phyloP scores from a whole-genome alignment of 2,329 filamentous ascomycete genomes.

The Hypoxylon sp. region DNA sequence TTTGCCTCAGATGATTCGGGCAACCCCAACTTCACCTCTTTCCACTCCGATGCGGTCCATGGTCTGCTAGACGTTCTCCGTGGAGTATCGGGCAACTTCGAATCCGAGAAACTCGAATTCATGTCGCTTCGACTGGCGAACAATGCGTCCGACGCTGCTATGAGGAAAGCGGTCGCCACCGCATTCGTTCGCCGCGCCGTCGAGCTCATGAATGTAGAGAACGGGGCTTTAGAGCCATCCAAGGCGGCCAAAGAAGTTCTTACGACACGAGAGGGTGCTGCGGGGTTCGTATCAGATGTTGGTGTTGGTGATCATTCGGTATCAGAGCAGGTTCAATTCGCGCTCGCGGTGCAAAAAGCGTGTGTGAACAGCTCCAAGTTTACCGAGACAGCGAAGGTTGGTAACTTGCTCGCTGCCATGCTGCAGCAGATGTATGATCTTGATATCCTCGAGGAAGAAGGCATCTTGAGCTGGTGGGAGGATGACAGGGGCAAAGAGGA shows the following conservation, averaged over 20 bases:
- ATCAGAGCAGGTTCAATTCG: slow-evolving; percentile 84
- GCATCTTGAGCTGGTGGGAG: slow-evolving; percentile 87
- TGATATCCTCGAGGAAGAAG: slow-evolving; percentile 89
- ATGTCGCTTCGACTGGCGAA: slow-evolving; percentile 91
- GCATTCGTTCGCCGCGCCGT: slow-evolving; percentile 85
- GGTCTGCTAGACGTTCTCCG: slow-evolving; percentile 88
- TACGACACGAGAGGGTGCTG: slow-evolving; percentile 60
- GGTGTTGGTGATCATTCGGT: slow-evolving; percentile 71
- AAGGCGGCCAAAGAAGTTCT: slow-evolving; percentile 73
- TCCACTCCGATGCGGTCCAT: slow-evolving; percentile 86
- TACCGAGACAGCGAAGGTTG: slow-evolving; percentile 57
- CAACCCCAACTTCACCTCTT: slow-evolving; percentile 64
- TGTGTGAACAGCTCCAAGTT: slow-evolving; percentile 71
- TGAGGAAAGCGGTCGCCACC: slow-evolving; percentile 84
- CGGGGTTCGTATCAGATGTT: slow-evolving; percentile 66
- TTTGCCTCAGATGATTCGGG: slow-evolving; percentile 78
- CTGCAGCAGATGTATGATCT: slow-evolving; percentile 85
- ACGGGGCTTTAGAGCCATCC: slow-evolving; percentile 63
- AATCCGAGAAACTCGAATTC: slow-evolving; percentile 84
- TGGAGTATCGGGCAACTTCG: slow-evolving; percentile 79
- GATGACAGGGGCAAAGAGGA: slow-evolving; percentile 72
- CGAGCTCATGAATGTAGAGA: slow-evolving; percentile 63
- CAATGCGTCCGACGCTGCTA: slow-evolving; percentile 88
- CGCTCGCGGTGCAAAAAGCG: slow-evolving; percentile 83
- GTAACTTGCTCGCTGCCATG: slow-evolving; percentile 76